phyloP scores from a whole-genome alignment of 1,284 basidiomycete species.

The Pulveroboletus sp. region DNA sequence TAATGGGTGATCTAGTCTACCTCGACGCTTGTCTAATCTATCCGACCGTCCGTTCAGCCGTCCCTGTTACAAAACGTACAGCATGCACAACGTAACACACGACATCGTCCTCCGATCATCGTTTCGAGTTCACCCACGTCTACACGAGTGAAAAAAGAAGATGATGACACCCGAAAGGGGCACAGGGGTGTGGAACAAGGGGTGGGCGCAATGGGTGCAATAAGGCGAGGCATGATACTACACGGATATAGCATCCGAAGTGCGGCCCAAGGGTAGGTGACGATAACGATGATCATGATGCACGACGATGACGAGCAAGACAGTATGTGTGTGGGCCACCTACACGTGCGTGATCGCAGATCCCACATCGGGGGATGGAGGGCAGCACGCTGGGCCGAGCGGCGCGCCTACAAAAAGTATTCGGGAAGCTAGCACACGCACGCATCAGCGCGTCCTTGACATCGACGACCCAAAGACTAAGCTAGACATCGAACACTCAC shows the following conservation, averaged over 20 bases:
- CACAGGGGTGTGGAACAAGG: not conserved
- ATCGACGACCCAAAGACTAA: not conserved
- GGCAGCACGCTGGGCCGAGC: not conserved
- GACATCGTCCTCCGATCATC: slow-evolving; percentile 10
- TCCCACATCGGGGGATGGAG: slow-evolving; percentile 1
- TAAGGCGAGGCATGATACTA: slow-evolving; percentile 1
- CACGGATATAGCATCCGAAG: slow-evolving; percentile 10
- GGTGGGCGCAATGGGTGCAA: not conserved
- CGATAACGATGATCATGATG: slow-evolving; percentile 9
- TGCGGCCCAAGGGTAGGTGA: not conserved
- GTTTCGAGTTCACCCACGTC: not conserved
- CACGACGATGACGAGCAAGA: not conserved
- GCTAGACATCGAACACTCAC: slow-evolving; percentile 37
- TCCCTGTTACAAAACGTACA: not conserved
- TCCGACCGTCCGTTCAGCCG: not conserved
- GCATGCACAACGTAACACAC: slow-evolving; percentile 8
- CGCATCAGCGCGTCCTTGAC: slow-evolving; percentile 11
- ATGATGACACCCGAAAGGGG: not conserved
- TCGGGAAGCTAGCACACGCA: slow-evolving; percentile 64
- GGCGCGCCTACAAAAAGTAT: slow-evolving; percentile 56
- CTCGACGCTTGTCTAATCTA: slow-evolving; percentile 1
- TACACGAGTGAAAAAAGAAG: not conserved
- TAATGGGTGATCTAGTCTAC: not conserved
- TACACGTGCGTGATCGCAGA: slow-evolving; percentile 7
- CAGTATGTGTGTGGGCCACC: not conserved